These are phyloP conservation scores for Phaeosphaeria sp. DNA, from an alignment of 2,329 filamentous ascomycete species.

Conservation along the genomic window DNA sequence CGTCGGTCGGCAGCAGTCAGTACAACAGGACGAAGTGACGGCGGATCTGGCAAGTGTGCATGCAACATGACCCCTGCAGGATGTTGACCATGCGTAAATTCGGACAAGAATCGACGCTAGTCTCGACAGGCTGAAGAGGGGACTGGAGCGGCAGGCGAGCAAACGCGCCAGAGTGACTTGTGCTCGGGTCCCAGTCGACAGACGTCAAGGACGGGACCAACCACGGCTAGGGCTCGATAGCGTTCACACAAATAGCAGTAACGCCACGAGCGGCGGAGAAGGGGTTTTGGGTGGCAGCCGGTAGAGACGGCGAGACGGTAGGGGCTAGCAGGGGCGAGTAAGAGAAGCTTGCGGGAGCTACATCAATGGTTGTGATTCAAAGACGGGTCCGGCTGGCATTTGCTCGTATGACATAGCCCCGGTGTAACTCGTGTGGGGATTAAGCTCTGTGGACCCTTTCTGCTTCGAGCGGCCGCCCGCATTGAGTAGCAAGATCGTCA, in stretches of 20 bases:
- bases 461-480: slow-evolving; percentile 24
- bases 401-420: slow-evolving; percentile 51
- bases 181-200: slow-evolving; percentile 41
- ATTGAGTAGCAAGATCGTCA: slow-evolving; percentile 21
- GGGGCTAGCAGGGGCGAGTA: slow-evolving; percentile 44
- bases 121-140: slow-evolving; percentile 30
- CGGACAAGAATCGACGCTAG: slow-evolving; percentile 46
- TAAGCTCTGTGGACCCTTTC: slow-evolving; percentile 38
- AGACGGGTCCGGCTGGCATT: slow-evolving; percentile 38
- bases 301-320: slow-evolving; percentile 41
- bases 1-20: slow-evolving; percentile 28
- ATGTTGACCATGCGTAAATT: slow-evolving; percentile 39
- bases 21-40: slow-evolving; percentile 41
- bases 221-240: slow-evolving; percentile 30
- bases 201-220: slow-evolving; percentile 40
- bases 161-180: slow-evolving; percentile 45
- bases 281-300: slow-evolving; percentile 39
- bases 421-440: slow-evolving; percentile 47
- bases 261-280: slow-evolving; percentile 41
- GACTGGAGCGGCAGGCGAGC: slow-evolving; percentile 40
- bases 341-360: slow-evolving; percentile 48
- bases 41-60: slow-evolving; percentile 43
- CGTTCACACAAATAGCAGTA: slow-evolving; percentile 46
- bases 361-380: slow-evolving; percentile 40
- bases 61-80: slow-evolving; percentile 44